A percentile compares a stretch with the other conserved stretches of the same genome.
phyloP scores from a whole-genome alignment of 1,139 yeast species.

The Magnusiomyces paraingens region DNA sequence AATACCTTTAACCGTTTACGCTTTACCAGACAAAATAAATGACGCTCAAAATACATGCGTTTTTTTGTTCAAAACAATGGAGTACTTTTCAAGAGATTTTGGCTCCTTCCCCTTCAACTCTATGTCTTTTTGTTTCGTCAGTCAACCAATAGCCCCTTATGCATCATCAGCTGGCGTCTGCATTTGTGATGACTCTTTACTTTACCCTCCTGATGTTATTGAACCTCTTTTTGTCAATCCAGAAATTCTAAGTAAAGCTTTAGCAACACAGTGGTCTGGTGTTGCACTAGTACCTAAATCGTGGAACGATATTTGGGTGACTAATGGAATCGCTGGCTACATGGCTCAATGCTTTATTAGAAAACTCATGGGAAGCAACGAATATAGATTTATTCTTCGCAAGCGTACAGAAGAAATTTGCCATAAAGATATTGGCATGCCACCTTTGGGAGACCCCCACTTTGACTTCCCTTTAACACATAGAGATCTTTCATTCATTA shows the following conservation, averaged over 20 bases:
- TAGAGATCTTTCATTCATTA: slow-evolving; percentile 55
- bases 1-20: slow-evolving; percentile 47
- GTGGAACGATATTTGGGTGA: slow-evolving; percentile 86
- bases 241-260: slow-evolving; percentile 56
- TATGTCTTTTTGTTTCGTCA: slow-evolving; percentile 69
- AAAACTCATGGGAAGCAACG: slow-evolving; percentile 75
- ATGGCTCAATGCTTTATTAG: slow-evolving; percentile 73
- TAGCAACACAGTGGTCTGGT: slow-evolving; percentile 93
- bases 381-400: slow-evolving; percentile 66
- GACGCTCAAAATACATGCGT: slow-evolving; percentile 70
- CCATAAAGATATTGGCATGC: slow-evolving; percentile 68
- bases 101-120: slow-evolving; percentile 86
- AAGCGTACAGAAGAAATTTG: slow-evolving; percentile 59
- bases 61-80: slow-evolving; percentile 70
- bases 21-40: slow-evolving; percentile 49
- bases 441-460: slow-evolving; percentile 68
- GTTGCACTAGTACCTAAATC: slow-evolving; percentile 80
- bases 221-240: slow-evolving; percentile 76
- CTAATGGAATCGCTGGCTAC: slow-evolving; percentile 74
- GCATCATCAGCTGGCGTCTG: slow-evolving; percentile 73
- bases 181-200: slow-evolving; percentile 51
- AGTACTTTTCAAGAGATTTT: slow-evolving; percentile 77
- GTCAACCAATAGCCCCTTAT: slow-evolving; percentile 45
- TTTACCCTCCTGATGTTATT: slow-evolving; percentile 71
- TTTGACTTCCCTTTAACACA: slow-evolving; percentile 65